Evolutionary conservation across 176 grass and related monocot genomes (phyloP).

Genomic region (Raddia distichophylla): DNA sequence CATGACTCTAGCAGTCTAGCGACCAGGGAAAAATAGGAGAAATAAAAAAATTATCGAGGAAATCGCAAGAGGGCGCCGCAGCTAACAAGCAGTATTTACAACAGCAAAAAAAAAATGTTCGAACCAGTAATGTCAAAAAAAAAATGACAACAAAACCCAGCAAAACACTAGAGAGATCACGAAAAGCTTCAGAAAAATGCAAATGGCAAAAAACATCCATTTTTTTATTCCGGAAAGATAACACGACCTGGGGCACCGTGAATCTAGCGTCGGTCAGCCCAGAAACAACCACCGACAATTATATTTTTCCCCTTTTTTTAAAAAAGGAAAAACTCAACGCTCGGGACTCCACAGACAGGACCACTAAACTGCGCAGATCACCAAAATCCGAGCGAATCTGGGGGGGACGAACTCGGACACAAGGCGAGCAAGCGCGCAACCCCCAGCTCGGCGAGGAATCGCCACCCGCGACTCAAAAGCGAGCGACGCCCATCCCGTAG

Average conservation of each 20-base stretch:
- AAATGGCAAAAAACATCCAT: neutral
- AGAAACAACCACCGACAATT: conserved; percentile 39
- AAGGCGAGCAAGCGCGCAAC: neutral
- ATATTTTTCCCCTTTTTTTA: neutral
- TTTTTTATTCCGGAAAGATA: neutral
- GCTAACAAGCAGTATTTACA: neutral
- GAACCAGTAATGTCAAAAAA: neutral
- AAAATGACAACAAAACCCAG: neutral
- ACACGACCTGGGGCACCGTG: neutral
- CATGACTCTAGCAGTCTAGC: neutral
- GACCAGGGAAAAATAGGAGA: neutral
- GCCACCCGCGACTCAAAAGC: neutral
- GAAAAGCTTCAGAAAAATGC: neutral
- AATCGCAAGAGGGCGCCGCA: neutral
- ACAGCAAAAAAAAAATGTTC: neutral
- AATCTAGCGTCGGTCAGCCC: conserved; percentile 36
- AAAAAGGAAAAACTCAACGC: neutral
- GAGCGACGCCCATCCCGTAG: neutral
- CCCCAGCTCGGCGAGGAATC: neutral
- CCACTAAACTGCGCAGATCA: conserved; percentile 34
- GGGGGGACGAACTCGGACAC: neutral
- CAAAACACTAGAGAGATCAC: conserved; percentile 1
- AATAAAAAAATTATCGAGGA: neutral
- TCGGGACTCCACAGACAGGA: neutral
- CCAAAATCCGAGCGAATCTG: conserved; percentile 24